phyloP scores from a whole-genome alignment of 2,329 filamentous ascomycete genomes.

The Paracoccidioides lutzii region DNA sequence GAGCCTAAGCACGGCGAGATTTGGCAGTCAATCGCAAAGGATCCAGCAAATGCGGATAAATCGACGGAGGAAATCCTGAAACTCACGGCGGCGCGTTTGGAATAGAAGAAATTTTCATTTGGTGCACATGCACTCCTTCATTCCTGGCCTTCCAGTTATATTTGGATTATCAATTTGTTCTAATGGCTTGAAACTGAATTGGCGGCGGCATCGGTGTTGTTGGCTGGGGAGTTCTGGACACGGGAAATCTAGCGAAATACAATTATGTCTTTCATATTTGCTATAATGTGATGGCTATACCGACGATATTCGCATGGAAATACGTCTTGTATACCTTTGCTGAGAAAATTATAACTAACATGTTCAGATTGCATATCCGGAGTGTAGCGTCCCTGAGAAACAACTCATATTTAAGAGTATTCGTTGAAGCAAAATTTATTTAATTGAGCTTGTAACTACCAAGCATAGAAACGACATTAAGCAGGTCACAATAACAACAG shows the following conservation, averaged over 20 bases:
- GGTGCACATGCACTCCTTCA: not conserved
- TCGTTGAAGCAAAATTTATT: not conserved
- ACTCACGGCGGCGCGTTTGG: constrained; percentile 48
- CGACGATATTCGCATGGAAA: not conserved
- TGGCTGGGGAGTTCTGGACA: not conserved
- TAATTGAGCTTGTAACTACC: not conserved
- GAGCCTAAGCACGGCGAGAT: constrained; percentile 88
- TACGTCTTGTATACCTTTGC: not conserved
- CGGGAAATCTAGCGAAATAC: not conserved
- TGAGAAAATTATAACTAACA: not conserved
- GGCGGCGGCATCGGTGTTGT: not conserved
- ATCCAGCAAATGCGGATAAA: constrained; percentile 66
- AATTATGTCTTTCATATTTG: not conserved
- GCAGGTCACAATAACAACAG: not conserved
- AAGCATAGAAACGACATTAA: constrained; percentile 1
- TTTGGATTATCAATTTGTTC: not conserved
- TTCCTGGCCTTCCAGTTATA: constrained; percentile 8
- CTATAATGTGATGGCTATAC: not conserved
- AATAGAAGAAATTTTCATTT: not conserved
- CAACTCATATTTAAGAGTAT: too few species aligned
- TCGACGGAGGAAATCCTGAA: constrained; percentile 69
- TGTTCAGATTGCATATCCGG: not conserved
- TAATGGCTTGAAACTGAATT: not conserved
- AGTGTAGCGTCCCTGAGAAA: too few species aligned
- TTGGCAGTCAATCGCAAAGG: constrained; percentile 79